phyloP scores from a whole-genome alignment of 768 basidiomycete species.

The Hygrocybe coccinea region DNA sequence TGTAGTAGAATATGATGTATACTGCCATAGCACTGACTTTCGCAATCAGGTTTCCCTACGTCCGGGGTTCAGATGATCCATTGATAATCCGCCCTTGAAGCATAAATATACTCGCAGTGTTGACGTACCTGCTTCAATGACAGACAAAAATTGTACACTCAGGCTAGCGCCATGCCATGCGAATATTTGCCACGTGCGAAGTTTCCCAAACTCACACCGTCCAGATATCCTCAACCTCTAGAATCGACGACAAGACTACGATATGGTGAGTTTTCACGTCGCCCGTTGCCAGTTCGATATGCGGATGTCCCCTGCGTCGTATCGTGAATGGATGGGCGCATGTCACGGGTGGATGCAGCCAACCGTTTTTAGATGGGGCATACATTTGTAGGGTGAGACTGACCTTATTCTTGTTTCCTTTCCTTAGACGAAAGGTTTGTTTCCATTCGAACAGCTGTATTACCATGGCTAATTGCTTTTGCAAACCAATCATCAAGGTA shows the following conservation, averaged over 20 bases:
- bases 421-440: conserved; percentile 86
- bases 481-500: conserved; percentile 51
- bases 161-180: too few species aligned
- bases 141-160: too few species aligned
- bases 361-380: not conserved
- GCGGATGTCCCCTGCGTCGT: conserved; percentile 11
- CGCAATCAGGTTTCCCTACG: too few species aligned
- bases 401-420: conserved; percentile 24
- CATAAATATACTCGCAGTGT: too few species aligned
- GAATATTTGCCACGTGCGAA: conserved; percentile 9
- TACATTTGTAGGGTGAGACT: conserved; percentile 8
- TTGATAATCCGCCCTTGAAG: too few species aligned
- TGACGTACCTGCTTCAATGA: too few species aligned
- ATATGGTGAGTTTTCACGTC: conserved; percentile 8
- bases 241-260: conserved; percentile 13
- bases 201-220: conserved; percentile 18
- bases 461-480: not conserved
- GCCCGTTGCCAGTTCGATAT: not conserved
- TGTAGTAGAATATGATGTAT: too few species aligned
- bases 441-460: conserved; percentile 2
- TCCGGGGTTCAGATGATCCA: too few species aligned
- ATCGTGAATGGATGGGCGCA: not conserved
- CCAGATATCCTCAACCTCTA: conserved; percentile 8
- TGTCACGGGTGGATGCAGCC: not conserved
- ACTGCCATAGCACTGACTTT: too few species aligned